A percentile compares a stretch with the other conserved stretches of the same genome.
phyloP scores from a whole-genome alignment of 257 asterid species.

The Jacaranda mimosifolia region DNA sequence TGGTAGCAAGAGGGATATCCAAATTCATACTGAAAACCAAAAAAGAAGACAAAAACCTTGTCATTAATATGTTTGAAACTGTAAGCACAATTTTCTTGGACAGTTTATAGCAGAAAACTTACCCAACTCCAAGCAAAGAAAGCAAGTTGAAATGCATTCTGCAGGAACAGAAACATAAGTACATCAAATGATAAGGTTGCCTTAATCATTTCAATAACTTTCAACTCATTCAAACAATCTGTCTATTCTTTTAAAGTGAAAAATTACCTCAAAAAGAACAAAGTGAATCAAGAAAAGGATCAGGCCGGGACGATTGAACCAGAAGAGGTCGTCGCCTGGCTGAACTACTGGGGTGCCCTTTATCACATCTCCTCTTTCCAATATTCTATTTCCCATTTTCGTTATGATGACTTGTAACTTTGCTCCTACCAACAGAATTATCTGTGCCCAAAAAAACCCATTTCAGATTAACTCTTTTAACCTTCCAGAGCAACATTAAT shows the following conservation, averaged over 20 bases:
- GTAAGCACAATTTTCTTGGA: neutral
- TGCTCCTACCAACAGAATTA: constrained; percentile 77
- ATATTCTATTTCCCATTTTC: constrained; percentile 86
- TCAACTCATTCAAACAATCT: too few relatives aligned
- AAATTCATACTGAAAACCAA: constrained; percentile 66
- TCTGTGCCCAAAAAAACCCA: constrained; percentile 44
- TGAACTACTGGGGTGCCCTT: constrained; percentile 82
- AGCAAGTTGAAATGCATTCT: constrained; percentile 96
- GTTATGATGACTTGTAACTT: constrained; percentile 88
- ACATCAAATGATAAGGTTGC: constrained; percentile 10
- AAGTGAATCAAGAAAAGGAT: constrained; percentile 79
- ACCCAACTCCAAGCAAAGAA: constrained; percentile 95
- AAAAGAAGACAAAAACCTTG: neutral
- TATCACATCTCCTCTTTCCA: constrained; percentile 83
- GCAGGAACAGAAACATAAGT: constrained; percentile 30
- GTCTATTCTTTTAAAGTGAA: neutral
- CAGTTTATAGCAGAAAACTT: constrained; percentile 35
- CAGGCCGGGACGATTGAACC: constrained; percentile 78
- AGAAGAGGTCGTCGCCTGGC: constrained; percentile 81
- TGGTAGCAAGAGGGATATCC: constrained; percentile 89
- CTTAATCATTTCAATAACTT: neutral
- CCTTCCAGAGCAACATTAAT: neutral
- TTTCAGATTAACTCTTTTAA: too few relatives aligned
- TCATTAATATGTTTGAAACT: constrained; percentile 5
- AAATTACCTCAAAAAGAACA: constrained; percentile 73